These are phyloP conservation scores for Pleurotus tuoliensis DNA, from an alignment of 768 basidiomycete species.

Conservation along the genomic window DNA sequence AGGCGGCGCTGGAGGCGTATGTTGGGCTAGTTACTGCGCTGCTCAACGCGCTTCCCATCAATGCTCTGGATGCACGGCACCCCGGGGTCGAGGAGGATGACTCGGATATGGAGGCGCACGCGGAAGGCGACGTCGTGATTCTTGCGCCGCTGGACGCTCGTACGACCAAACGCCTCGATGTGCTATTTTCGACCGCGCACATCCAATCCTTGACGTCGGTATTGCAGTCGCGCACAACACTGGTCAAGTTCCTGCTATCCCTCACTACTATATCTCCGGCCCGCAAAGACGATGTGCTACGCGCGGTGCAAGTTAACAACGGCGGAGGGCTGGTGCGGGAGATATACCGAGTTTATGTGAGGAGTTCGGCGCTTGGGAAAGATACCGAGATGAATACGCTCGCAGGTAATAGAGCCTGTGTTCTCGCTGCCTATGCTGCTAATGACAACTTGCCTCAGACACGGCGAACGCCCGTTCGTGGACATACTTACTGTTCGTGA, in stretches of 20 bases:
- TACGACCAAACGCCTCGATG: constrained; percentile 61
- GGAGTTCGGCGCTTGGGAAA: constrained; percentile 57
- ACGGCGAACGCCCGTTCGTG: constrained; percentile 44
- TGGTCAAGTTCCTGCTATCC: constrained; percentile 58
- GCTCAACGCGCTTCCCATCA: constrained; percentile 48
- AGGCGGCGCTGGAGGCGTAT: constrained; percentile 46
- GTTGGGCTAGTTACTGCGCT: constrained; percentile 48
- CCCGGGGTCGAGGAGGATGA: constrained; percentile 31
- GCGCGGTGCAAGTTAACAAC: constrained; percentile 41
- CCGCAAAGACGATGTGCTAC: constrained; percentile 53
- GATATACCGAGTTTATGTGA: constrained; percentile 65
- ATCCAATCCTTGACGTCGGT: constrained; percentile 50
- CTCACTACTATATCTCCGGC: constrained; percentile 60
- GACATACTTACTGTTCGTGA: constrained; percentile 72
- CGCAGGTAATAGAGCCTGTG: constrained; percentile 17
- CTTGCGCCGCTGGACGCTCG: constrained; percentile 47
- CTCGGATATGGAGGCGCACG: constrained; percentile 31
- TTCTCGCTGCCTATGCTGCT: neutral
- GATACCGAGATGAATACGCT: constrained; percentile 33
- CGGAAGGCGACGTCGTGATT: constrained; percentile 33
- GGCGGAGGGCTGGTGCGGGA: constrained; percentile 68
- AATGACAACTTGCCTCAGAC: constrained; percentile 29
- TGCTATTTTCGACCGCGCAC: constrained; percentile 50
- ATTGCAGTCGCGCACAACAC: constrained; percentile 35
- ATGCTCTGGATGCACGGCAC: constrained; percentile 44